phyloP scores from a whole-genome alignment of 495 filamentous ascomycete genomes.

The Viridothelium virens region DNA sequence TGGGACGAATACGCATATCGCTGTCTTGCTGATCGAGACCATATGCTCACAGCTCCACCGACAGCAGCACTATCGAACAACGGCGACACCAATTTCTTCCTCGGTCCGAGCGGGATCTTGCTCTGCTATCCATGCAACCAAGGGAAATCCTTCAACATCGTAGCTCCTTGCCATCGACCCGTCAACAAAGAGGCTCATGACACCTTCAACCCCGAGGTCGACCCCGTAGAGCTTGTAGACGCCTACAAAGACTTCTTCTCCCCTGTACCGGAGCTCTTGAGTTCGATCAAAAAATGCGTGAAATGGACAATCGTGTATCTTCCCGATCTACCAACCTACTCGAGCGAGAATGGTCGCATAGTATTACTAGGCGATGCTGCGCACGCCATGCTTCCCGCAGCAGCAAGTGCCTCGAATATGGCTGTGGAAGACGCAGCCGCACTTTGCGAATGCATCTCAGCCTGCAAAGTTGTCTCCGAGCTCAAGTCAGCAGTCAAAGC shows the following conservation, averaged over 20 bases:
- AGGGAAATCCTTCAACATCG: conserved; percentile 1
- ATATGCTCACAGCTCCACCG: background rate
- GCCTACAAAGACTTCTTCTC: conserved; percentile 1
- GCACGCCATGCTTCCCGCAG: background rate
- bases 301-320: background rate
- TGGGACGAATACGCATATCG: background rate
- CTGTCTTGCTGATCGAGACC: background rate
- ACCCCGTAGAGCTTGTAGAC: background rate
- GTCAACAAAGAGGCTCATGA: background rate
- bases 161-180: background rate
- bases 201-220: background rate
- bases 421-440: background rate
- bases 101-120: background rate
- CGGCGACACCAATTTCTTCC: background rate
- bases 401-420: background rate
- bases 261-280: background rate
- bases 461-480: background rate
- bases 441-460: background rate
- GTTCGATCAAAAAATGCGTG: background rate
- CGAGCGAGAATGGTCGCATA: background rate
- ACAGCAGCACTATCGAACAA: background rate
- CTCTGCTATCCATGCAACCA: background rate
- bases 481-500: background rate
- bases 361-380: background rate
- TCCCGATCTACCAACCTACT: background rate